Evolutionary conservation across 2,329 filamentous ascomycete species (phyloP).

Genomic region (Penicillium nordicum): DNA sequence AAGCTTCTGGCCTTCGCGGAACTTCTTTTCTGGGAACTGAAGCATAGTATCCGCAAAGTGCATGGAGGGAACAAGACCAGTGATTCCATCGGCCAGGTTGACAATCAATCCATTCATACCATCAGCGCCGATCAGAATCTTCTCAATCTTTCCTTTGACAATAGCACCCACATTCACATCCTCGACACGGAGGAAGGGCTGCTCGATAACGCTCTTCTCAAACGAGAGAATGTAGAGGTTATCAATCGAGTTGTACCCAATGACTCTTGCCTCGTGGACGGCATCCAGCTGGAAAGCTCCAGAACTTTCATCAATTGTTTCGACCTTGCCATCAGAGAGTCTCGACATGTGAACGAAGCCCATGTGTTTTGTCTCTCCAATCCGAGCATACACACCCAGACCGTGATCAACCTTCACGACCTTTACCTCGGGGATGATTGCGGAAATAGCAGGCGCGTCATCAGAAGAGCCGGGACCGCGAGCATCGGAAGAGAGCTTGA

Average conservation of each 20-base stretch:
- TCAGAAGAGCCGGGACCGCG: slow-evolving; percentile 43
- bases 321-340: slow-evolving; percentile 84
- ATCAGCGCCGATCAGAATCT: slow-evolving; percentile 71
- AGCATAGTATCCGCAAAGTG: slow-evolving; percentile 86
- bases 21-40: slow-evolving; percentile 94
- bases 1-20: slow-evolving; percentile 78
- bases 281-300: slow-evolving; percentile 77
- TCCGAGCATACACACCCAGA: slow-evolving; percentile 75
- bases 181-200: slow-evolving; percentile 86
- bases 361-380: slow-evolving; percentile 63
- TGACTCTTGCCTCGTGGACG: slow-evolving; percentile 73
- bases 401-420: slow-evolving; percentile 75
- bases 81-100: slow-evolving; percentile 79
- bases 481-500: slow-evolving; percentile 53
- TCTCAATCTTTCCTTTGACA: slow-evolving; percentile 79
- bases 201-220: slow-evolving; percentile 75
- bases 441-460: slow-evolving; percentile 54
- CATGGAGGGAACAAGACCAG: slow-evolving; percentile 80
- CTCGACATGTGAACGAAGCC: slow-evolving; percentile 94
- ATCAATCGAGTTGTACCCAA: slow-evolving; percentile 85
- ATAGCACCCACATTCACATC: slow-evolving; percentile 79
- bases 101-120: slow-evolving; percentile 79
- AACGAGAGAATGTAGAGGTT: slow-evolving; percentile 82
- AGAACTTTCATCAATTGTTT: slow-evolving; percentile 70
- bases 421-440: slow-evolving; percentile 71